Conservation (phyloP, 2,329 filamentous ascomycete species). For the Paraphoma chrysanthemicola region DNA sequence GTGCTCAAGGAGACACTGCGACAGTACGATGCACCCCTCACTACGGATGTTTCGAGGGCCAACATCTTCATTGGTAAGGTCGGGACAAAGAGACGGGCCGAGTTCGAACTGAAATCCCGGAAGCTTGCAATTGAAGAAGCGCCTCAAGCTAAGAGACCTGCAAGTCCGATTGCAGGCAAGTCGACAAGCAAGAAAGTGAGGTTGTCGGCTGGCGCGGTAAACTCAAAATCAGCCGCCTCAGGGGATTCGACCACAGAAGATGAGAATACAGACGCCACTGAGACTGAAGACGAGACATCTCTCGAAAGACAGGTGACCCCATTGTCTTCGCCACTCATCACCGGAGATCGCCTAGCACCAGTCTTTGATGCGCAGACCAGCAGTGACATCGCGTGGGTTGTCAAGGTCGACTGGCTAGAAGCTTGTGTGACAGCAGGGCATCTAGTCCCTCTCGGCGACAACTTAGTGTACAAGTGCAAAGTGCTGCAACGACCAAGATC, state of each 20-base stretch:
- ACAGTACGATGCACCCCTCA: slow-evolving; percentile 63
- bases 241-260: slow-evolving; percentile 33
- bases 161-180: slow-evolving; percentile 15
- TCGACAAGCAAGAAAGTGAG: background rate
- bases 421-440: slow-evolving; percentile 53
- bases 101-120: slow-evolving; percentile 76
- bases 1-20: slow-evolving; percentile 69
- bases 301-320: slow-evolving; percentile 6
- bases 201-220: background rate
- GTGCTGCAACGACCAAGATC: slow-evolving; percentile 49
- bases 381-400: slow-evolving; percentile 54
- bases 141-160: slow-evolving; percentile 23
- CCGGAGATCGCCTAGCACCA: background rate
- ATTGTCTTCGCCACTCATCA: slow-evolving; percentile 8
- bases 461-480: slow-evolving; percentile 60
- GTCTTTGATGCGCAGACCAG: slow-evolving; percentile 21
- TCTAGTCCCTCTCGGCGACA: slow-evolving; percentile 56
- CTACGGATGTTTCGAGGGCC: slow-evolving; percentile 75
- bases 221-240: slow-evolving; percentile 10
- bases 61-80: slow-evolving; percentile 78
- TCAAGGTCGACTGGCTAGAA: slow-evolving; percentile 63
- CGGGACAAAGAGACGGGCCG: slow-evolving; percentile 71
- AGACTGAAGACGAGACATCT: slow-evolving; percentile 19
- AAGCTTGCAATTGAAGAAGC: slow-evolving; percentile 66
- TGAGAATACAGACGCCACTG: slow-evolving; percentile 16